Percentiles rank a stretch among this genome's conserved stretches.
phyloP scores from a whole-genome alignment of 805 yeast genomes.

The Cyberlindnera meyerae region DNA sequence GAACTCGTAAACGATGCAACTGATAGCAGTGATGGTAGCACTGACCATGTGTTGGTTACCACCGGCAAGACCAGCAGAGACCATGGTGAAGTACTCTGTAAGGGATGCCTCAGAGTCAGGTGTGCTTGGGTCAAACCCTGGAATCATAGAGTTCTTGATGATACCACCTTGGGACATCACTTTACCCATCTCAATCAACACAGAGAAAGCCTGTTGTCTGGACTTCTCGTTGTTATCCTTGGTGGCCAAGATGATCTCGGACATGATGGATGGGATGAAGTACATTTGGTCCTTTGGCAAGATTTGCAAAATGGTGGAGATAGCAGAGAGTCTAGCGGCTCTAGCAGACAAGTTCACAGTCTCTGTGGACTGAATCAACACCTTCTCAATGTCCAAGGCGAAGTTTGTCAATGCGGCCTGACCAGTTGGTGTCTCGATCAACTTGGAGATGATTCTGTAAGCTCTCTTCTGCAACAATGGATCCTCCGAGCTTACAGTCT shows the following conservation, averaged over 20 bases:
- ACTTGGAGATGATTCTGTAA: constrained; percentile 67
- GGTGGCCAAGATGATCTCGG: constrained; percentile 86
- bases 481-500: constrained; percentile 54
- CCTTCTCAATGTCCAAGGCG: constrained; percentile 53
- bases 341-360: constrained; percentile 69
- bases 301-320: constrained; percentile 52
- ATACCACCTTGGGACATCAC: constrained; percentile 65
- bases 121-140: constrained; percentile 58
- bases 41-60: constrained; percentile 93
- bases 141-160: constrained; percentile 58
- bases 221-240: constrained; percentile 92
- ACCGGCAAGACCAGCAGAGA: constrained; percentile 94
- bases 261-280: constrained; percentile 75
- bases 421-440: constrained; percentile 69
- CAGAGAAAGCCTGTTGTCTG: constrained; percentile 71
- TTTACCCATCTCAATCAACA: constrained; percentile 75
- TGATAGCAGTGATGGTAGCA: constrained; percentile 88
- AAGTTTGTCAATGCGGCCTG: constrained; percentile 45
- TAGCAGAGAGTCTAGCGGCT: constrained; percentile 70
- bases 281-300: constrained; percentile 62
- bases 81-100: constrained; percentile 84
- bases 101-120: constrained; percentile 66
- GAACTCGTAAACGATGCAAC: constrained; percentile 85
- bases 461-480: constrained; percentile 84
- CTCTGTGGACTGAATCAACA: constrained; percentile 53